Base-by-base conservation (phyloP, 371 early-diverging fungal species). In the Mucor racemosus region DNA sequence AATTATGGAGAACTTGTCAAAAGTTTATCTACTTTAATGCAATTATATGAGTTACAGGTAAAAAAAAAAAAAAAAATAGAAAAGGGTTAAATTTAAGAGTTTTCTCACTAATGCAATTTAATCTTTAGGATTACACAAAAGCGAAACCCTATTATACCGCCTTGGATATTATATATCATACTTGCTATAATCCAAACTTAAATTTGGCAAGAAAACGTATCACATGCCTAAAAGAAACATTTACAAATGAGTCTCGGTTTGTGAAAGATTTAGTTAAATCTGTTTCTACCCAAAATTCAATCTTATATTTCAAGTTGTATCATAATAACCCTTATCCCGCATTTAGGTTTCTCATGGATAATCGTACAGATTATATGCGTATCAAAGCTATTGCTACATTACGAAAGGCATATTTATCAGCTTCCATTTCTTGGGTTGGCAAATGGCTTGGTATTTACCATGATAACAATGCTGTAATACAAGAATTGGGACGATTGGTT, bases 1-100 rank as follows among this genome's bases (percentile, higher is more conserved):
- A 64, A 64, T 8, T 41, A 61, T 48, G 62, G 67, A 19, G 74
- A 74, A 36, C 33, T 74, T 0, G 50, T 57, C 11, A 74, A 74
- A 50, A 48, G 65, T 13, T 26, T 74, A 5, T 40, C 21, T 0
- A 53, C 65, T 13, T 36, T 74, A 15, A 55, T 66, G 14, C 54
- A 74, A 1, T 17, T 70, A 1, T 74, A 70, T 48, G 53, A 53
- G 26, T 21, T 53, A 21, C 53, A 53, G 31, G 53, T 53, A 53
- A 13, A 38, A 38, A 38, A 2, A 9, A 14, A 10, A 7, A 14
- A 10, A 7, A 53, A 31, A 14, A 11, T 31, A 53, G 26, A 53
- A 53, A 53, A 53, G 14, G 31, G 53, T 53, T 53, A 53, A 53
- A 53, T 53, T 53, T 53, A 53, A 53, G 53, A 53, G 53, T 53